Conservation (phyloP, 768 basidiomycete genomes). For the Strobilomyces echinocephalus region DNA sequence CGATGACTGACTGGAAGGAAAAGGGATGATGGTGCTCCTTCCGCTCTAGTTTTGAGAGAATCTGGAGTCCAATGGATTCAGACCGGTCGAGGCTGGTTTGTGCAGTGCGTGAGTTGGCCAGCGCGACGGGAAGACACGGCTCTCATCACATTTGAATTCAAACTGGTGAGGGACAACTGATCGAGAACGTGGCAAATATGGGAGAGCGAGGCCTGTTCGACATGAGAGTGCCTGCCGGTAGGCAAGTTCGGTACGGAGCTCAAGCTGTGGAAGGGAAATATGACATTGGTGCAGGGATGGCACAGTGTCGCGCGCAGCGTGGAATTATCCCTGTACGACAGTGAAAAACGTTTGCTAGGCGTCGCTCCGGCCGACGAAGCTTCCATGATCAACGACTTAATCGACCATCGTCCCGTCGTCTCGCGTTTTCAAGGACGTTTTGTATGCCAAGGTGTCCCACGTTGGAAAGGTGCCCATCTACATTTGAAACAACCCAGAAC, state of each 20-base stretch:
- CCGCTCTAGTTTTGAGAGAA: not conserved
- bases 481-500: not conserved
- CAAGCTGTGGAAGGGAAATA: too few relatives aligned
- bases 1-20: slow-evolving; percentile 3
- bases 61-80: slow-evolving; percentile 4
- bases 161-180: not conserved
- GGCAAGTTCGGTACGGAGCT: too few relatives aligned
- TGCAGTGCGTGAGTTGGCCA: not conserved
- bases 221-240: too few relatives aligned
- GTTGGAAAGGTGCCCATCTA: not conserved
- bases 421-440: too few relatives aligned
- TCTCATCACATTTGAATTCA: slow-evolving; percentile 21
- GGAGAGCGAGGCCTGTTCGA: not conserved
- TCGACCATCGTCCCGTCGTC: too few relatives aligned
- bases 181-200: slow-evolving; percentile 1
- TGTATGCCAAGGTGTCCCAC: not conserved
- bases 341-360: too few relatives aligned
- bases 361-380: too few relatives aligned
- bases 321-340: too few relatives aligned
- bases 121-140: not conserved
- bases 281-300: too few relatives aligned
- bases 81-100: slow-evolving; percentile 17
- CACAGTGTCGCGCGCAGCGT: too few relatives aligned
- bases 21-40: not conserved
- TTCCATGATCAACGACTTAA: too few relatives aligned